Evolutionary conservation across 75 land plant genomes (phyloP), one percentile per base, ranked within the genome.

Genomic region (Picea sitchensis): DNA sequence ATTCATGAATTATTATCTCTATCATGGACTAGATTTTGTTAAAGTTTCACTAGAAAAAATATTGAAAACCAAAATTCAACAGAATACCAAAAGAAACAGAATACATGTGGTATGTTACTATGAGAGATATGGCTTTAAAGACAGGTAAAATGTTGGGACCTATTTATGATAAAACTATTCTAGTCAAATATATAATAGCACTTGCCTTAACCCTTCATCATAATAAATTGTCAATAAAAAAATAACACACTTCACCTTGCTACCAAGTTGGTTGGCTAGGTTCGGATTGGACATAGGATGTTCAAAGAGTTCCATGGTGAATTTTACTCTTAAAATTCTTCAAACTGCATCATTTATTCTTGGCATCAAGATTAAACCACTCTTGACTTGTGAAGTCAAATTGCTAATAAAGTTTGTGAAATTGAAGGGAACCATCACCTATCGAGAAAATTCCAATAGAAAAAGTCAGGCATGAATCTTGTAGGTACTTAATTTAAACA

Each of bases 291-390:
- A 83, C 23, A 64, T 38, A 14, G 93, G 93, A 44, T 90, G 60
- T 80, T 91, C 93, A 78, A 91, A 91, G 9, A 91, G 85, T 18
- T 92, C 93, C 76, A 76, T 74, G 38, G 72, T 12, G 58, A 91
- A 91, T 76, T 91, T 91, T 21, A 91, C 92, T 30, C 87, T 81
- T 34, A 91, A 76, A 34, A 91, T 91, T 58, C 93, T 83, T n/a
- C 80, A 31, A 61, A 91, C 93, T 3, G 93, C 93, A 81, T 91
- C 93, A 73, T 91, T 75, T 11, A 90, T 90, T 59, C 93, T 81
- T 61, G 65, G 79, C 83, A 85, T 81, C 63, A 86, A 54, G 26
- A 91, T 82, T 12, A 67, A 32, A 14, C 89, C 85, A 60, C 65
- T 65, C 14, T 85, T 60, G 13, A 91, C 82, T 14, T 60, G 81